Evolutionary conservation across 2,329 filamentous ascomycete genomes (phyloP), one percentile per base, ranked within the genome.

Genomic region (Trematosphaeria pertusa): DNA sequence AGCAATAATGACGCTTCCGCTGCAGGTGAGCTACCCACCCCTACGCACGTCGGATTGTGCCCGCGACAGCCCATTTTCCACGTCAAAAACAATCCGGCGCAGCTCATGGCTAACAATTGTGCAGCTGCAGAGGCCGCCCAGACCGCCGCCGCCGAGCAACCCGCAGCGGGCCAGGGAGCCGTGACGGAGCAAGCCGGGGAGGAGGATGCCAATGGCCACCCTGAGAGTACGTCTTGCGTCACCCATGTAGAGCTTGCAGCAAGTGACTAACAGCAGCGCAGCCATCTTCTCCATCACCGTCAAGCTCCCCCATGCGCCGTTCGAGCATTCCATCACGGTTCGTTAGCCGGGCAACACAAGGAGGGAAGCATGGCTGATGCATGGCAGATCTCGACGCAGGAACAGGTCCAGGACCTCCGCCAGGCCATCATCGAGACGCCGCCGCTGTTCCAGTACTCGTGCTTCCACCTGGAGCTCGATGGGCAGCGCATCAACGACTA

Each of bases 381-480:
- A 46, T 45, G 50, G 22, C 63, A 94, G 89, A 89, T 96, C 46
- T 93, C 91, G 32, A 87, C 87, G 58, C 89, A 96, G 79, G 95
- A 99, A 76, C 93, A 97, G 73, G 87, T 97, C 52, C 94, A 97
- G 75, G 94, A 99, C 79, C 87, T 99, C 62, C 89, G 94, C 59
- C 94, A 97, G 75, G 93, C 92, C 53, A 89, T 99, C 70, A 91
- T 97, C 75, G 94, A 99, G 75, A 82, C 91, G 38, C 94, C 94
- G 4, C 82, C 87, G 50, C 95, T 93, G 40, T 94, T 97, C 77
- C 91, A 96, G 74, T 97, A 97, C 78, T 96, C 94, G 42, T 99
- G 94, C 80, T 99, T 99, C 79, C 94, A 99, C 76, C 86, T 99
- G 64, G 92, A 97, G 76, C 87, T 92, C 76, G 87, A 89, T 49